Percentiles rank a stretch among this genome's conserved stretches.
Evolutionary conservation across 192 early-diverging fungal genomes (phyloP).

Genomic region (Polychytrium aggregatum): DNA sequence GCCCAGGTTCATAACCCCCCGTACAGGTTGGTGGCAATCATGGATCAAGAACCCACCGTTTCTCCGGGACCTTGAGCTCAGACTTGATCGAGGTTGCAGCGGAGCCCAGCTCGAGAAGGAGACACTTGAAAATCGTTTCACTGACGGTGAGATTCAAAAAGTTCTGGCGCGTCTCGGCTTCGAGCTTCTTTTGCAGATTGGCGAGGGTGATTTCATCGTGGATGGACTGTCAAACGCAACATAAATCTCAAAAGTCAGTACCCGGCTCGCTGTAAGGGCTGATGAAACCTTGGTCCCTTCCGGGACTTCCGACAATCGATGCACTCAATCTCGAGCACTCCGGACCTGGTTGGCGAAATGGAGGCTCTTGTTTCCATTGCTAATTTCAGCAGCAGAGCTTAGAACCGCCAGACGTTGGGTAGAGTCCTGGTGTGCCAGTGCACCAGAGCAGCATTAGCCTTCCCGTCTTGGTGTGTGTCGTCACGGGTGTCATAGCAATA

Average conservation of each 20-base stretch:
- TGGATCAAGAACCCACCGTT: conserved; percentile 21
- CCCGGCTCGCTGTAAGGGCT: not conserved
- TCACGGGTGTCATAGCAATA: no score
- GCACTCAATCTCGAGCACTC: no score
- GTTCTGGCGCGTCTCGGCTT: conserved; percentile 52
- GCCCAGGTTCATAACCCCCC: not conserved
- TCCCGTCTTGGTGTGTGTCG: no score
- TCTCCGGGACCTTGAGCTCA: conserved; percentile 84
- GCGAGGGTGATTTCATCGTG: conserved; percentile 74
- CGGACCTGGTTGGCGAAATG: no score
- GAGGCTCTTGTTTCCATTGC: no score
- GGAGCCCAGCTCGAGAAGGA: conserved; percentile 55
- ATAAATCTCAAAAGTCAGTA: not conserved
- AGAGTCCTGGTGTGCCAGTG: no score
- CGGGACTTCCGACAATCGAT: no score
- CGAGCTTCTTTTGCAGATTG: conserved; percentile 59
- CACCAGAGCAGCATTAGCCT: no score
- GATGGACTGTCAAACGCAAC: conserved; percentile 37
- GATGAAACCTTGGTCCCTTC: no score
- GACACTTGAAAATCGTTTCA: conserved; percentile 75
- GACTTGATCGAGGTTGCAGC: conserved; percentile 66
- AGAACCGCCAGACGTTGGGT: no score
- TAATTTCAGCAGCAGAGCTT: no score
- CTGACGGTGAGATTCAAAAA: conserved; percentile 67
- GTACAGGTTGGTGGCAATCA: not conserved